A percentile compares a stretch with the other conserved stretches of the same genome.
Conservation (phyloP, 176 grass and related monocot genomes). For the Metroxylon sagu region DNA sequence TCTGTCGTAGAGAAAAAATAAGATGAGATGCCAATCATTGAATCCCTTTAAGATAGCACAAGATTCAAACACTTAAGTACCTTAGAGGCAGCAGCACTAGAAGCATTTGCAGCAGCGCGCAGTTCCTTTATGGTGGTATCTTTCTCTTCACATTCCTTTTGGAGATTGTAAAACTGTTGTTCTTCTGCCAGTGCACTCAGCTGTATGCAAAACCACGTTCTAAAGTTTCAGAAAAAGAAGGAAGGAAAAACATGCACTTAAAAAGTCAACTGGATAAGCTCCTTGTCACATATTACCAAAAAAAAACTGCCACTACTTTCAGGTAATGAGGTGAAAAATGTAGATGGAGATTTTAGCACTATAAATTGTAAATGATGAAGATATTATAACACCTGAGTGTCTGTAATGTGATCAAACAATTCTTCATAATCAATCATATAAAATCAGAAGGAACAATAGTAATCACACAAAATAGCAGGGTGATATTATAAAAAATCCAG, state of each 20-base stretch:
- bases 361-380: no score
- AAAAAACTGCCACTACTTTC: no score
- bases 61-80: constrained; percentile 14
- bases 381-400: no score
- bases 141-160: constrained; percentile 81
- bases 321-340: no score
- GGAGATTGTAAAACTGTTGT: constrained; percentile 72
- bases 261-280: no score
- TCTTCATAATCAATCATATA: no score
- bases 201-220: constrained; percentile 30
- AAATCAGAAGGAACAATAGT: no score
- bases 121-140: constrained; percentile 70
- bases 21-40: neutral
- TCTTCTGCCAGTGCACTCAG: constrained; percentile 53
- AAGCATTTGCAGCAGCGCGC: constrained; percentile 32
- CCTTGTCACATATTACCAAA: no score
- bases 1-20: constrained; percentile 28
- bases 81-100: constrained; percentile 46
- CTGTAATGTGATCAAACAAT: no score
- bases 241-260: neutral
- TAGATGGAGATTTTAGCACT: no score
- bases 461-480: no score
- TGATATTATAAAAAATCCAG: no score
- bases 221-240: neutral
- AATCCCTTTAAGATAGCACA: neutral